Evolutionary conservation across 495 filamentous ascomycete species (phyloP).

Genomic region (Amorphotheca resinae): DNA sequence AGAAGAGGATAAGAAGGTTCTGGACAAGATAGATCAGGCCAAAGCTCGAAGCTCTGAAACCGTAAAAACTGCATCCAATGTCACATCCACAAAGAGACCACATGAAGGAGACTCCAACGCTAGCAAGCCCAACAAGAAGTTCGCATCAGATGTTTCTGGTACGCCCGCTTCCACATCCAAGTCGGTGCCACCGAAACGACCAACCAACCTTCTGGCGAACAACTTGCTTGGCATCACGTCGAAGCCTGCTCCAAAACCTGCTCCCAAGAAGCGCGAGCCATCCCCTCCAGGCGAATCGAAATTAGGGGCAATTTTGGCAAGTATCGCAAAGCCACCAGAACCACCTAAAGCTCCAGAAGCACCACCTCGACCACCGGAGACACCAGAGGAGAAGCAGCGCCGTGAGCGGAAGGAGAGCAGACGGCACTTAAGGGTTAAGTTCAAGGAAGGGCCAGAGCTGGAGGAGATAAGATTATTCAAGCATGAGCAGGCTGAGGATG

Average conservation of each 20-base stretch:
- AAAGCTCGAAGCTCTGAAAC: conserved; percentile 25
- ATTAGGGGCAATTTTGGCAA: conserved; percentile 42
- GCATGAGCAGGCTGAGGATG: conserved; percentile 61
- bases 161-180: conserved; percentile 2
- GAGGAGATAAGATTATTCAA: conserved; percentile 61
- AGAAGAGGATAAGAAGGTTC: conserved; percentile 11
- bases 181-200: conserved; percentile 9
- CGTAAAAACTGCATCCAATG: not conserved
- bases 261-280: conserved; percentile 24
- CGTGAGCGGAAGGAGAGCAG: conserved; percentile 70
- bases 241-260: conserved; percentile 18
- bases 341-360: conserved; percentile 37
- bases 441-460: conserved; percentile 60
- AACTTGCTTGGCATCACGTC: conserved; percentile 24
- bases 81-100: conserved; percentile 14
- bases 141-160: conserved; percentile 14
- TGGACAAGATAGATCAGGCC: conserved; percentile 15
- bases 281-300: conserved; percentile 21
- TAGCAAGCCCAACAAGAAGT: conserved; percentile 18
- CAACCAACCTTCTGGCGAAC: conserved; percentile 12
- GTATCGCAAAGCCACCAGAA: conserved; percentile 52
- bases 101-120: conserved; percentile 16
- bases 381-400: conserved; percentile 57
- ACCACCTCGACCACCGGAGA: conserved; percentile 51
- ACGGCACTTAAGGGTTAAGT: conserved; percentile 56